Evolutionary conservation across 2,329 filamentous ascomycete genomes (phyloP), one percentile per base, ranked within the genome.

Genomic region (Botrytis galanthina): DNA sequence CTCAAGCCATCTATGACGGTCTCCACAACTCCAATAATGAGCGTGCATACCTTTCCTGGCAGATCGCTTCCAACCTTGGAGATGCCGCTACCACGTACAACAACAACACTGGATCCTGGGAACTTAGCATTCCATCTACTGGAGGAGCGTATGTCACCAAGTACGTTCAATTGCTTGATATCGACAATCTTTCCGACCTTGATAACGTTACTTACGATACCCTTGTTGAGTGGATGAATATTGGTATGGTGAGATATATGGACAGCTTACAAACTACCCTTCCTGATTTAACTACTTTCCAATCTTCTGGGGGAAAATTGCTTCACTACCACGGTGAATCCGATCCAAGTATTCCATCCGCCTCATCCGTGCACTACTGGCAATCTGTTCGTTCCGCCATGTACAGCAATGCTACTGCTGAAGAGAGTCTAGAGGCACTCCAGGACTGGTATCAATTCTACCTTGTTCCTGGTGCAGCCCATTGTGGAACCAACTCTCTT

Each of bases 291-390:
- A 85, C 84, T 1, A 75, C 81, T 12, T 88, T 88, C 82, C 81
- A 85, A 46, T 73, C 81, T 4, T 77, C 82, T 0, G 87, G 87
- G 37, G 87, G 86, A 67, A 90, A 90, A 79, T 80, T 90, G 6
- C 80, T 90, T 20, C 87, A 89, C 79, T 88, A 84, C 81, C 87
- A 90, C 80, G 87, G 87, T 70, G 87, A 89, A 79, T 85, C 84
- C 1, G 88, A 89, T 78, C 79, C 82, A 22, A 84, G 83, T 10
- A 82, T 90, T 74, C 87, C 87, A 1, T 79, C 87, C 1, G 86
- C 83, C 9, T 87, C 86, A 0, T 88, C 86, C 0, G 84, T 88
- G 0, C 86, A 84, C 77, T 90, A 89, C 82, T 86, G 83, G 80
- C 83, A 89, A 72, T 85, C 86, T 6, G 87, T 89, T 51, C 84